Evolutionary conservation across 1,284 basidiomycete species (phyloP), one percentile per base, ranked within the genome.

Genomic region (Stereum hirsutum): DNA sequence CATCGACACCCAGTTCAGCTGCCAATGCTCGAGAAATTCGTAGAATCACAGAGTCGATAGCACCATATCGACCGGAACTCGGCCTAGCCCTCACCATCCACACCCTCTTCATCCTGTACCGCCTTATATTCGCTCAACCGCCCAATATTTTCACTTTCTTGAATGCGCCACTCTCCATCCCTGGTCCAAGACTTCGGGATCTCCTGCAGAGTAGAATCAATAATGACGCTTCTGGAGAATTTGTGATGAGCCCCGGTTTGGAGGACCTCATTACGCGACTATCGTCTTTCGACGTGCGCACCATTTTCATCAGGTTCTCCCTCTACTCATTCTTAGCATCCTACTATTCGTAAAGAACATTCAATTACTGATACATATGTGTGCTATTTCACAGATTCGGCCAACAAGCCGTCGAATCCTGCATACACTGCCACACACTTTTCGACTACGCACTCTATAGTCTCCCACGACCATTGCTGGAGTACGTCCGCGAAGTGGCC

Each of bases 131-230:
- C 12, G 55, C 58, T 28, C 69, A 68, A 41, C 80, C 83, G 5
- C 66, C 68, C 26, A 87, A 87, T 54, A 52, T 88, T 24, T 88
- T 85, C 57, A 63, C 62, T 21, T 54, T 62, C 2, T 62, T 86
- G 15, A 54, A 61, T 4, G 57, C 85, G 39, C 74, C 80, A 0
- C 51, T 83, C 39, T 76, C 68, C 44, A 66, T 68, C 3, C 66
- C 79, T 0, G 63, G 71, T 20, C 74, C 80, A 23, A 51, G 53
- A 8, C 69, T 88, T 39, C 72, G 70, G 20, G 59, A n/a, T n/a
- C n/a, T n/a, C n/a, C n/a, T n/a, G n/a, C n/a, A n/a, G n/a, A n/a
- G n/a, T n/a, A n/a, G n/a, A n/a, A n/a, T n/a, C n/a, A n/a, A n/a
- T n/a, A n/a, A 55, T 55, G 4, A 15, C 20, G 8, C 46, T 57